Conservation (phyloP, 2,329 filamentous ascomycete species). For the Penicillium sp. region DNA sequence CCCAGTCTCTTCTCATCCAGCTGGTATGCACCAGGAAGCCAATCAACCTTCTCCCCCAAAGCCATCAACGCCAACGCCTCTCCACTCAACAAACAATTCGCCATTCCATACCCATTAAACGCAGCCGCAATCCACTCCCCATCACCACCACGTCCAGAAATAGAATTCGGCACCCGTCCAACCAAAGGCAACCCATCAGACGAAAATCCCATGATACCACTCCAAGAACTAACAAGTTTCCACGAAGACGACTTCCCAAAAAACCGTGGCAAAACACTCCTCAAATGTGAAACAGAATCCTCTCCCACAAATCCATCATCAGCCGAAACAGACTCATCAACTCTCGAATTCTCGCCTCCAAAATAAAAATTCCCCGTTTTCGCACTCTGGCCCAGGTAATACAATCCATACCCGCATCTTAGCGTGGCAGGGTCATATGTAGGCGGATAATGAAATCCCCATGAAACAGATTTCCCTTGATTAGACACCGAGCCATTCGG, state of each 20-base stretch:
- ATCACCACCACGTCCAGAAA: slow-evolving; percentile 33
- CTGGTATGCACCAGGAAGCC: slow-evolving; percentile 34
- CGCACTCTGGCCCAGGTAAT: slow-evolving; percentile 32
- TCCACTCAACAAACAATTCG: slow-evolving; percentile 51
- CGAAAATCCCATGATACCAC: slow-evolving; percentile 56
- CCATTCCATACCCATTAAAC: slow-evolving; percentile 71
- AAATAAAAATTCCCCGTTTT: slow-evolving; percentile 33
- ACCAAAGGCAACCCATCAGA: slow-evolving; percentile 57
- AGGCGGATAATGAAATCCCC: slow-evolving; percentile 35
- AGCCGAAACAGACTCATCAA: slow-evolving; percentile 24
- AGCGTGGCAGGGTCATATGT: slow-evolving; percentile 23
- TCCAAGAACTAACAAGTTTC: slow-evolving; percentile 34
- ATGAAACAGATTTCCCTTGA: slow-evolving; percentile 28
- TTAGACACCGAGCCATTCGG: slow-evolving; percentile 25
- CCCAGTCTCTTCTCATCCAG: slow-evolving; percentile 19
- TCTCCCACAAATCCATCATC: slow-evolving; percentile 27
- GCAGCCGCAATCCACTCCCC: slow-evolving; percentile 60
- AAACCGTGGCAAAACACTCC: slow-evolving; percentile 23
- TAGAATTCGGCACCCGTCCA: slow-evolving; percentile 50
- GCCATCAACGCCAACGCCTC: slow-evolving; percentile 35
- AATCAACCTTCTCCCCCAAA: slow-evolving; percentile 29
- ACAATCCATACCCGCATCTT: slow-evolving; percentile 25
- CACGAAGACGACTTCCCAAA: slow-evolving; percentile 24
- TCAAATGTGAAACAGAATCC: slow-evolving; percentile 23
- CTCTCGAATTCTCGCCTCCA: slow-evolving; percentile 29